Conservation (phyloP, 805 yeast species). For the Alloascoidea africana region DNA sequence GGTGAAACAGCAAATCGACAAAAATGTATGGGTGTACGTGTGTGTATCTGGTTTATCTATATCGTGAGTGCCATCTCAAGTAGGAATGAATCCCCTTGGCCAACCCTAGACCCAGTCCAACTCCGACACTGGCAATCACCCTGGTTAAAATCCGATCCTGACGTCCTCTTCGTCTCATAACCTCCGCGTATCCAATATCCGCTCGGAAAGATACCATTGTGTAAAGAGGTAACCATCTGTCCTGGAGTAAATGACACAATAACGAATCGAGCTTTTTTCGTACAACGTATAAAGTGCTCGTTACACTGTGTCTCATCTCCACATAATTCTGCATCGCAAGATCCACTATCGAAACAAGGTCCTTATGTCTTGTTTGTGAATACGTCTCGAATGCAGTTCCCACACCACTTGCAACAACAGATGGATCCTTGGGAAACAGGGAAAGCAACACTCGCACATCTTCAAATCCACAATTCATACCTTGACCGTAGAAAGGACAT, state of each 20-base stretch:
- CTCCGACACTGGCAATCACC: conserved; percentile 4
- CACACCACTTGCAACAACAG: conserved; percentile 3
- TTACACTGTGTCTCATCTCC: conserved; percentile 79
- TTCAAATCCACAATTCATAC: conserved; percentile 93
- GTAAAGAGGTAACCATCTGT: conserved; percentile 71
- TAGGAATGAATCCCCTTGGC: not conserved
- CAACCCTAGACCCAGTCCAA: not conserved
- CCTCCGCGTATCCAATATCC: conserved; percentile 64
- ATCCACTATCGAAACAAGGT: conserved; percentile 60
- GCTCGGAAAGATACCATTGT: conserved; percentile 86
- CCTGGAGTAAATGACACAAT: conserved; percentile 42
- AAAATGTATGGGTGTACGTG: too few relatives aligned
- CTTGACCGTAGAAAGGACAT: conserved; percentile 98
- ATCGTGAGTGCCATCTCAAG: not conserved
- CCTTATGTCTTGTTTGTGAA: conserved; percentile 40
- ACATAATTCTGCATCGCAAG: conserved; percentile 69
- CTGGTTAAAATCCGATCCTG: conserved; percentile 35
- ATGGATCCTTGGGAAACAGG: conserved; percentile 20
- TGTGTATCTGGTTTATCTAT: too few relatives aligned
- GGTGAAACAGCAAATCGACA: not conserved
- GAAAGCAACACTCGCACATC: conserved; percentile 61
- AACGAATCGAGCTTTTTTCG: conserved; percentile 56
- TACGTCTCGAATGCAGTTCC: conserved; percentile 38
- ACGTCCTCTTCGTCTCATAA: conserved; percentile 34
- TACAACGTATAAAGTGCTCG: conserved; percentile 39